Evolutionary conservation across 2,329 filamentous ascomycete species (phyloP), one percentile per base, ranked within the genome.

Genomic region (Pseudonectria foliicola): DNA sequence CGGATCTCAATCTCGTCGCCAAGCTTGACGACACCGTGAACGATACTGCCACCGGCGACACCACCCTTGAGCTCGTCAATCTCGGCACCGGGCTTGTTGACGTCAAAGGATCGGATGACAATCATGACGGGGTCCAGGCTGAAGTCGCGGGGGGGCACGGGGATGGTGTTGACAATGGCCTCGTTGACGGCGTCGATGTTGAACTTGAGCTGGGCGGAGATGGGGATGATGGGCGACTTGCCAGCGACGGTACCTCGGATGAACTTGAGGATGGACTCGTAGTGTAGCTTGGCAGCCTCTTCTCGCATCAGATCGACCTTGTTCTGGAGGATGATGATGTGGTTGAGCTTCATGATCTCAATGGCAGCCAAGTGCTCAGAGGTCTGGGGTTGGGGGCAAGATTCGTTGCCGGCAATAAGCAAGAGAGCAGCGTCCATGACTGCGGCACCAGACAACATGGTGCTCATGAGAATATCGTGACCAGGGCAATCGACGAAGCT

Each of bases 381-480:
- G 13, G 92, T 98, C 68, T 98, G 92, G 33, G 92, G 92, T 66
- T 98, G 92, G 24, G 92, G 92, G 71, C 92, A 96, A 34, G 86
- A 81, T 82, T 98, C 92, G 70, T 98, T 98, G 62, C 92, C 92
- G 43, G 92, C 92, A 60, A 98, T 95, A 35, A 98, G 75, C 37
- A 98, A 79, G 41, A 98, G 77, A 13, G 92, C 92, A 47, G 92
- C 92, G 67, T 98, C 92, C 92, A 98, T 98, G 76, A 98, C 92
- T 46, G 92, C 92, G 54, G 92, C 92, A 58, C 92, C 92, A 59
- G 92, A 98, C 74, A 98, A 82, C 92, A 98, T 98, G 55, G 92
- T 98, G 68, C 90, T 96, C 92, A 98, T 98, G 63, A 98, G 89
- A 88, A 98, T 98, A 70, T 98, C 92, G 85, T 98, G 92, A 66